These are phyloP conservation scores for Symmetrospora coprosmae DNA, from an alignment of 768 basidiomycete genomes.

Conservation along the genomic window DNA sequence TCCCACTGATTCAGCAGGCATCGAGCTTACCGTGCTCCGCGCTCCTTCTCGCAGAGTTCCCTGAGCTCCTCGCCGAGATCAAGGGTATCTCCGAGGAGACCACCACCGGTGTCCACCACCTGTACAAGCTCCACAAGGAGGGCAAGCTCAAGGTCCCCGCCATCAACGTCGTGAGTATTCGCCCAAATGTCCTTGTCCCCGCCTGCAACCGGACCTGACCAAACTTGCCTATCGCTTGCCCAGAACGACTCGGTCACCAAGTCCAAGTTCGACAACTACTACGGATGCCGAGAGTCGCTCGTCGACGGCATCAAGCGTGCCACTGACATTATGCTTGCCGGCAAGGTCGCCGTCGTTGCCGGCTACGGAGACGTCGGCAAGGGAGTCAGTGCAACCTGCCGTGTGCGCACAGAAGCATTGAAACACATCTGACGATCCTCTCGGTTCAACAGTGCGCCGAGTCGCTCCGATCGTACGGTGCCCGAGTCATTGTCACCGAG, in stretches of 20 bases:
- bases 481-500: conserved; percentile 89
- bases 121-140: conserved; percentile 94
- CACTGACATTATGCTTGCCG: conserved; percentile 99
- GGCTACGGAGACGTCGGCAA: conserved; percentile 99
- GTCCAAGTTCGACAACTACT: conserved; percentile 85
- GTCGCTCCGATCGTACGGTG: conserved; percentile 89
- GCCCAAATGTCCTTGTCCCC: not conserved
- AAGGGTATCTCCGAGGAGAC: conserved; percentile 97
- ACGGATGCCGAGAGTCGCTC: conserved; percentile 97
- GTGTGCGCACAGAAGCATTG: too few relatives aligned
- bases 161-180: conserved; percentile 75
- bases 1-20: not conserved
- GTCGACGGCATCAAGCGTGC: conserved; percentile 99
- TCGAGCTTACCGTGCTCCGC: not conserved
- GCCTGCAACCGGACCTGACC: not conserved
- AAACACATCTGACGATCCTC: too few relatives aligned
- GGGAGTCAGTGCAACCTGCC: conserved; percentile 61
- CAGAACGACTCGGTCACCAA: conserved; percentile 82
- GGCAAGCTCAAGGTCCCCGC: conserved; percentile 93
- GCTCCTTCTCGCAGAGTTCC: conserved; percentile 45
- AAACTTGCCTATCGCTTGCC: not conserved
- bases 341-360: conserved; percentile 96
- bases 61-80: conserved; percentile 72
- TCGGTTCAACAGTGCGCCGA: conserved; percentile 65
- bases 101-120: conserved; percentile 97